A percentile compares a stretch with the other conserved stretches of the same genome.
Conservation (phyloP, 2,329 filamentous ascomycete genomes). For the Albophoma yamanashiensis region DNA sequence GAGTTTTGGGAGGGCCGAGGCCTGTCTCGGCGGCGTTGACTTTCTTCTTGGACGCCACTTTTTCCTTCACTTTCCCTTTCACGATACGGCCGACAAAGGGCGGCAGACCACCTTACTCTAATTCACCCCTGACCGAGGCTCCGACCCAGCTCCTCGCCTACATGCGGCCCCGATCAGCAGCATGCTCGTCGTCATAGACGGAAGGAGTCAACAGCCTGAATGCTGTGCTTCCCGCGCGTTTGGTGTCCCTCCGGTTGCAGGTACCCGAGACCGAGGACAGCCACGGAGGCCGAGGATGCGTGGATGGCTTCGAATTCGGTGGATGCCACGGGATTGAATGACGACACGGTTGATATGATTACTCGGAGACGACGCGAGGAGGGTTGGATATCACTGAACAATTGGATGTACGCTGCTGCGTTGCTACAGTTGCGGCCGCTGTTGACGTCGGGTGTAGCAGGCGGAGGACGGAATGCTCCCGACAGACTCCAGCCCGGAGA, state of each 20-base stretch:
- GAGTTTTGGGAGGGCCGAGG: slow-evolving; percentile 4
- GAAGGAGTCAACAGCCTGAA: background rate
- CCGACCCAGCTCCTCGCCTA: background rate
- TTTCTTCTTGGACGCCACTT: background rate
- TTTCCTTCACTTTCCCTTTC: background rate
- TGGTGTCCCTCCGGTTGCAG: background rate
- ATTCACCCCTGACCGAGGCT: background rate
- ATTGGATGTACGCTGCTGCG: background rate
- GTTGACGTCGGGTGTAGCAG: background rate
- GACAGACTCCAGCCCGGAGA: background rate
- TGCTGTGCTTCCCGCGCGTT: background rate
- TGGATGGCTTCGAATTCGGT: background rate
- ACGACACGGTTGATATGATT: slow-evolving; percentile 6
- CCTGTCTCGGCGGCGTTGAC: slow-evolving; percentile 1
- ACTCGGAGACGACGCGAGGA: background rate
- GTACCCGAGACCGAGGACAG: background rate
- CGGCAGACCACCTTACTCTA: background rate
- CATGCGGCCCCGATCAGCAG: background rate
- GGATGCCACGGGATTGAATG: slow-evolving; percentile 5
- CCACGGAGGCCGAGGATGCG: background rate
- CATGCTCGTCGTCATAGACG: background rate
- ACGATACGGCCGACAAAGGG: background rate
- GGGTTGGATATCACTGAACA: background rate
- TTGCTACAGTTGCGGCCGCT: background rate
- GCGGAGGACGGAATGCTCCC: background rate